Conservation (phyloP, 495 filamentous ascomycete species). For the Daldinia vernicosa region DNA sequence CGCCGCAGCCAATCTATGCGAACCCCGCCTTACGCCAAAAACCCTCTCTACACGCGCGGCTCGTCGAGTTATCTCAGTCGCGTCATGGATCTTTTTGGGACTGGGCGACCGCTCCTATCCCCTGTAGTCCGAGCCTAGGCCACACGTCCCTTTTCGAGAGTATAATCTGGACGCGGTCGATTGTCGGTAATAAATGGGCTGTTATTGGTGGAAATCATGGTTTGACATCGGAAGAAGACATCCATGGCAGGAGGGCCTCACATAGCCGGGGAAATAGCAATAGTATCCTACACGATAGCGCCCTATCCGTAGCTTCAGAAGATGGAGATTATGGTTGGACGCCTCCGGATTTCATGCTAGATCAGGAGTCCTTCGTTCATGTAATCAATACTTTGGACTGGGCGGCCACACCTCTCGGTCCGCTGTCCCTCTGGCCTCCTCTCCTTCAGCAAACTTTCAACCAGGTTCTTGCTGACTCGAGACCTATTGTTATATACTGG, state of each 20-base stretch:
- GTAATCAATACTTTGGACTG: constrained; percentile 73
- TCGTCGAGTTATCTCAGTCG: constrained; percentile 26
- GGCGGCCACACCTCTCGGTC: constrained; percentile 70
- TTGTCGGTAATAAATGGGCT: constrained; percentile 20
- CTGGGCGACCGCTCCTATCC: constrained; percentile 12
- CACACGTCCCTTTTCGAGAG: constrained; percentile 18
- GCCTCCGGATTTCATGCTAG: constrained; percentile 62
- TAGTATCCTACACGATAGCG: constrained; percentile 12
- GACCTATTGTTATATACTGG: constrained; percentile 79
- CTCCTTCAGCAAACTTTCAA: constrained; percentile 72
- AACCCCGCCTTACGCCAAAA: constrained; percentile 65
- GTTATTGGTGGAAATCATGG: constrained; percentile 24
- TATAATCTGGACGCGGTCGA: constrained; percentile 29
- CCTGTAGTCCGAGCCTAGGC: neutral
- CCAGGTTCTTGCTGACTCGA: constrained; percentile 73
- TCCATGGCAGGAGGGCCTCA: neutral
- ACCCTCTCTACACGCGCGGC: constrained; percentile 10
- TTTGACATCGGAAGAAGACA: neutral
- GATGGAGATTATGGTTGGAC: constrained; percentile 68
- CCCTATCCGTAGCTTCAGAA: constrained; percentile 53
- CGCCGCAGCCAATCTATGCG: constrained; percentile 61
- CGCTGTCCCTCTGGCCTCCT: constrained; percentile 68
- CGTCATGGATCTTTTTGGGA: constrained; percentile 25
- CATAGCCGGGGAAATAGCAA: constrained; percentile 8
- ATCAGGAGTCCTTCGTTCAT: constrained; percentile 67